Evolutionary conservation across 208 protist species (phyloP).

Genomic region (Kentomonas sorsogonicus): DNA sequence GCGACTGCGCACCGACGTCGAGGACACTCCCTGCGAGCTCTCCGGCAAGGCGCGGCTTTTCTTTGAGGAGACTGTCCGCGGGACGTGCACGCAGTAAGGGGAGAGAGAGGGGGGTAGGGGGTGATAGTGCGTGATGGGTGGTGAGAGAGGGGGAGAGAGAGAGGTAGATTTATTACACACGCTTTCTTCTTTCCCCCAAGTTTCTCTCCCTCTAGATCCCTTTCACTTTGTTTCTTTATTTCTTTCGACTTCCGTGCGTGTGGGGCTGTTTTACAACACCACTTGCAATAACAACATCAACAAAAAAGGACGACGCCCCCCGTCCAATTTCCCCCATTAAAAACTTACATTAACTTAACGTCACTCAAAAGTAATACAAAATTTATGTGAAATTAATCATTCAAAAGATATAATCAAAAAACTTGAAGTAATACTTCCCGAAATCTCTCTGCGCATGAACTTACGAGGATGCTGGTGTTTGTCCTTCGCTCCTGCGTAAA

Average conservation of each 20-base stretch:
- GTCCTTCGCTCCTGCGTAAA: no score
- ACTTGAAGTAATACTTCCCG: no score
- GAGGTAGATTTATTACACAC: background rate
- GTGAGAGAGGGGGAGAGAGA: background rate
- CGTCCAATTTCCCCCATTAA: background rate
- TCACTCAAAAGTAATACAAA: no score
- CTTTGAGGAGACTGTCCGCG: background rate
- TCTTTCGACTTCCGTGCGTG: background rate
- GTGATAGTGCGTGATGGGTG: no score
- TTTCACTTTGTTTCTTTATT: background rate
- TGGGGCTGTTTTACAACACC: no score
- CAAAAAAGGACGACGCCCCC: background rate
- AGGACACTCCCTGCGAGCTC: background rate
- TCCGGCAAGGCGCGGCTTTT: background rate
- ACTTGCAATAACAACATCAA: constrained; percentile 3
- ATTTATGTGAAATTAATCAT: no score
- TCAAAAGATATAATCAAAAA: no score
- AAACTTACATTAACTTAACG: background rate
- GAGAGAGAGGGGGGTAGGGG: background rate
- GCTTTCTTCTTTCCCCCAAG: background rate
- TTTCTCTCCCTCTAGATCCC: background rate
- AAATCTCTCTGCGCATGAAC: no score
- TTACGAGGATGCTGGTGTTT: no score
- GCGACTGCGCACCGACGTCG: background rate
- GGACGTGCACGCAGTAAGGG: background rate